Base-by-base conservation (phyloP, 495 filamentous ascomycete species). In the Penicillium bovifimosum region DNA sequence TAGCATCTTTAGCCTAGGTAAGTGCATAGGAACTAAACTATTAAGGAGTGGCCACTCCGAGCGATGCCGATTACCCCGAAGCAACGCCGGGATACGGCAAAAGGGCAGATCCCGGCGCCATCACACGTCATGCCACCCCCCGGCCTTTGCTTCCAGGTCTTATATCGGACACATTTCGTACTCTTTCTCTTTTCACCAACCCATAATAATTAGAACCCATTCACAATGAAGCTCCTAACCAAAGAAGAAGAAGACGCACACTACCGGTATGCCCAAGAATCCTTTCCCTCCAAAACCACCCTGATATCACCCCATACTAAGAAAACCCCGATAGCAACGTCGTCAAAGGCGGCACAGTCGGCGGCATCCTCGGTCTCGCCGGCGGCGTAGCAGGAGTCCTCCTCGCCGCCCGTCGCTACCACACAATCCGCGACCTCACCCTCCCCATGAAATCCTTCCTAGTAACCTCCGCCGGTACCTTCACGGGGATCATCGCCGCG, bases 381-480 rank as follows among this genome's bases (percentile, higher is more conserved):
- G 64, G 82, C 29, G 89, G 90, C 41, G 49, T 77, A 36, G 72
- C 76, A 5, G 89, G 84, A 54, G 85, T 93, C 34, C 63, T 77
- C 18, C 69, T 64, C 39, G 88, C 83, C 6, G 70, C 74, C 14
- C 65, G 72, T 34, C 82, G 88, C 50, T 95, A 82, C 71, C 79
- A 80, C 41, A 82, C 78, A 57, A 85, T 96, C 77, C 81, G 87
- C 31, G 67, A 78, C 42, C 83, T 98, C 54, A 95, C 91, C 0
- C 60, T 96, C 0, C 93, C 90, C 8, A 87, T 98, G 80, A 85
- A 88, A 60, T 77, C 87, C 41, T 98, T 98, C 80, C 82, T 96
- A 45, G 80, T 88, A n/a, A 86, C 86, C 11, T 91, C 87, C 26
- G 65, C 84, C 7, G 84, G 81, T 24, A 96, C 93, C 9, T 96